Conservation (phyloP, 2,329 filamentous ascomycete genomes). For the Colletotrichum truncatum region DNA sequence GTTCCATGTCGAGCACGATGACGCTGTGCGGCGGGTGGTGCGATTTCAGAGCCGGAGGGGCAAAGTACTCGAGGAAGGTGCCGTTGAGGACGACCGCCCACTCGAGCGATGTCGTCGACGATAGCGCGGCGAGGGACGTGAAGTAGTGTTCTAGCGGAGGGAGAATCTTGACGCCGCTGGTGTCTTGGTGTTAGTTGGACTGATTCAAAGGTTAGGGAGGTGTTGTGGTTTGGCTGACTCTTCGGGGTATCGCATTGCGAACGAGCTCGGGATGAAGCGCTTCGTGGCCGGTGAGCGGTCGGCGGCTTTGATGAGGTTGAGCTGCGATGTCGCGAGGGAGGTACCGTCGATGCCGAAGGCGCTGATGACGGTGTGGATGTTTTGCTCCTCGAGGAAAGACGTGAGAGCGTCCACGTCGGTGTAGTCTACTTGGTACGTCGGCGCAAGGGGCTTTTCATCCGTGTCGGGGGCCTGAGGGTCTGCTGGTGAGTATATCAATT, state of each 20-base stretch:
- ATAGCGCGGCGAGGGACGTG: not conserved
- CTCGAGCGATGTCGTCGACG: slow-evolving; percentile 37
- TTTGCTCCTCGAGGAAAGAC: slow-evolving; percentile 16
- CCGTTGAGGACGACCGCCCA: slow-evolving; percentile 50
- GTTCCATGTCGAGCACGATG: slow-evolving; percentile 53
- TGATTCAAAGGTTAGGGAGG: not conserved
- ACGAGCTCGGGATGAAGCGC: slow-evolving; percentile 53
- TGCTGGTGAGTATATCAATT: not conserved
- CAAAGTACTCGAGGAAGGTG: slow-evolving; percentile 56
- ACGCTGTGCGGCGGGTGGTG: slow-evolving; percentile 48
- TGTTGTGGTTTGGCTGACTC: slow-evolving; percentile 36
- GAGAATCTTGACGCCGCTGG: slow-evolving; percentile 33
- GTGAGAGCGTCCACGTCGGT: not conserved
- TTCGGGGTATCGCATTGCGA: slow-evolving; percentile 42
- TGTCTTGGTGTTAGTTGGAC: not conserved
- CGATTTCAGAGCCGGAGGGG: slow-evolving; percentile 45
- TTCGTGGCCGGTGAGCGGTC: slow-evolving; percentile 46
- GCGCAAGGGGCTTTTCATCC: not conserved
- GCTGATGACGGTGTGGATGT: slow-evolving; percentile 54
- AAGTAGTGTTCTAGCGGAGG: slow-evolving; percentile 8
- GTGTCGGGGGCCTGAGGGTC: not conserved
- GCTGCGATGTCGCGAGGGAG: slow-evolving; percentile 41
- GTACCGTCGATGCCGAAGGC: slow-evolving; percentile 43
- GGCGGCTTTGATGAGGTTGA: slow-evolving; percentile 54
- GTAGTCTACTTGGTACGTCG: slow-evolving; percentile 4